Conservation (phyloP, 192 early-diverging fungal species). For the Backusella tuberculispora region DNA sequence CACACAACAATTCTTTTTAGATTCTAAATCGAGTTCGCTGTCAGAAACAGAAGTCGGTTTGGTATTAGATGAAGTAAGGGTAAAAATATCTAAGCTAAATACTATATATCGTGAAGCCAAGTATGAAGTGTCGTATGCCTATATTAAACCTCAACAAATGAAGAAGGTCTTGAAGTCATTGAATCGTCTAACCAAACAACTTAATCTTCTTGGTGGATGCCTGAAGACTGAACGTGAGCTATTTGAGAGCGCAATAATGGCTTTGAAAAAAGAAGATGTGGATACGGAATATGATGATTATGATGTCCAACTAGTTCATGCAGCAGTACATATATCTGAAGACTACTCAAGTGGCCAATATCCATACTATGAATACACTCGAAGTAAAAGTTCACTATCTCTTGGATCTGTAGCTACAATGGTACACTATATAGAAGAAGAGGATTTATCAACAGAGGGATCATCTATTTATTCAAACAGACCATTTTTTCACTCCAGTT, state of each 20-base stretch:
- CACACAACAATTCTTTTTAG: slow-evolving; percentile 38
- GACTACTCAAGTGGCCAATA: not conserved
- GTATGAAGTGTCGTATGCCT: slow-evolving; percentile 43
- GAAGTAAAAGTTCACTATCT: not conserved
- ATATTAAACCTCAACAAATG: slow-evolving; percentile 28
- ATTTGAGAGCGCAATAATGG: slow-evolving; percentile 22
- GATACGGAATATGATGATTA: not conserved
- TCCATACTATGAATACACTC: not conserved
- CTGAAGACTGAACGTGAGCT: slow-evolving; percentile 37
- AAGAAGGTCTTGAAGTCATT: slow-evolving; percentile 28
- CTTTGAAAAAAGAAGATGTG: slow-evolving; percentile 1
- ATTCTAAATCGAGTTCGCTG: slow-evolving; percentile 20
- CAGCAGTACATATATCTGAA: not conserved
- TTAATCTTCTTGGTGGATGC: slow-evolving; percentile 34
- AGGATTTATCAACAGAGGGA: not conserved
- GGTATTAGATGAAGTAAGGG: slow-evolving; percentile 24
- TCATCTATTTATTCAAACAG: slow-evolving; percentile 20
- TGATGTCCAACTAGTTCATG: not conserved
- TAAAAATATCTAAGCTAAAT: slow-evolving; percentile 34
- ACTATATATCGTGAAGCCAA: slow-evolving; percentile 40
- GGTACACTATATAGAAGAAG: not conserved
- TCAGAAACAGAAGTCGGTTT: slow-evolving; percentile 18
- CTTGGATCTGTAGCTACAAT: not conserved
- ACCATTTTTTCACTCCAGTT: slow-evolving; percentile 5
- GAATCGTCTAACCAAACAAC: slow-evolving; percentile 36